phyloP scores from a whole-genome alignment of 1,284 basidiomycete species.

The Tetrapyrgos nigripes region DNA sequence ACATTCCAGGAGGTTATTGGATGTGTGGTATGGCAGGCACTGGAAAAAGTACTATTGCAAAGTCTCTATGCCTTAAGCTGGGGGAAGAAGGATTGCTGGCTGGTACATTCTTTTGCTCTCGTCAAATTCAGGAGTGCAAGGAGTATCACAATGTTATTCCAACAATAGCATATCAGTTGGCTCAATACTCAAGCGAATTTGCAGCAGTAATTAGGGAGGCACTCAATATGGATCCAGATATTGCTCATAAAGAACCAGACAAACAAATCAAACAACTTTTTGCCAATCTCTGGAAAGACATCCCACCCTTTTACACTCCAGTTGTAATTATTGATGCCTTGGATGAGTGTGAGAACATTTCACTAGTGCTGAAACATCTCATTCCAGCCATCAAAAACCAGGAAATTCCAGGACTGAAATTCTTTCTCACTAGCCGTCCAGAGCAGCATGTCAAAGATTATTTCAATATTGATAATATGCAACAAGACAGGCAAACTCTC shows the following conservation, averaged over 20 bases:
- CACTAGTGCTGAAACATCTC: neutral
- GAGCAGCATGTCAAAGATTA: neutral
- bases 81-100: neutral
- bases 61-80: neutral
- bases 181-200: neutral
- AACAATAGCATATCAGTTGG: constrained; percentile 2
- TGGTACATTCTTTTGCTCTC: constrained; percentile 1
- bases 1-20: neutral
- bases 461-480: neutral
- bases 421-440: neutral
- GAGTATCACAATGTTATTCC: neutral
- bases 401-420: neutral
- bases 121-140: neutral
- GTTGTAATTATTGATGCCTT: neutral
- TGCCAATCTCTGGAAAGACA: neutral
- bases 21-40: neutral
- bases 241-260: neutral
- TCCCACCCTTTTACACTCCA: neutral
- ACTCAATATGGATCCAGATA: neutral
- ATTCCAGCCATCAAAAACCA: neutral
- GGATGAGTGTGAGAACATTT: neutral
- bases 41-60: constrained; percentile 5
- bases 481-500: neutral
- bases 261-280: neutral
- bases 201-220: neutral